Evolutionary conservation across 169 alveolate species (phyloP), one percentile per base, ranked within the genome.

Genomic region (Babesia bovis): DNA sequence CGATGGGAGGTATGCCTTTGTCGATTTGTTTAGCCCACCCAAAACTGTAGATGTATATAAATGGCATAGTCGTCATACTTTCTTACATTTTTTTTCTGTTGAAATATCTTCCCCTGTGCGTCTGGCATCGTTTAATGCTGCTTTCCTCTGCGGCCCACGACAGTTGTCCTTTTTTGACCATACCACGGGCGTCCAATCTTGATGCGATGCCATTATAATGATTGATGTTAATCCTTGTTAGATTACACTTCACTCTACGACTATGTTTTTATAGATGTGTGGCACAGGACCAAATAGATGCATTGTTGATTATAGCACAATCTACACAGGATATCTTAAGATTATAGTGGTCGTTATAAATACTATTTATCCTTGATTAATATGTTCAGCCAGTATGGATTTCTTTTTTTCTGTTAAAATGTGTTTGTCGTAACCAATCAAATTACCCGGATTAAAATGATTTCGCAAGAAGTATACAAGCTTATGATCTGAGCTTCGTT

Each of bases 181-280:
- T 26, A 72, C 84, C 19, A 81, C 88, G 17, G 83, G 88, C 33
- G 76, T 81, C 88, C 88, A 81, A 53, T 81, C 88, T 55, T 81
- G 88, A 40, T 81, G 78, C 15, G 88, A 81, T 41, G 73, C 73
- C 82, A 66, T 63, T 28, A 40, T 50, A 10, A 65, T 0, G 10
- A 28, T 41, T 4, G n/a, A 30, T 4, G 25, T 53, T 26, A 26
- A 7, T 9, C 40, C 1, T 1, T 13, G 25, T 2, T 51, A 21
- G 59, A 23, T 7, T 19, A 33, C 13, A 10, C 21, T 12, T 15
- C 49, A 10, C 21, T 40, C 21, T 15, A 10, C 10, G 10, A 40
- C 49, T 12, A 15, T 13, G 25, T 47, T 12, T 7, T 19, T 5
- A 12, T 13, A 17, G 19, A 5, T 12, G 55, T 12, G 19, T 26